phyloP scores from a whole-genome alignment of 2,329 filamentous ascomycete species.

The Ceratocystis cacaofunesta region DNA sequence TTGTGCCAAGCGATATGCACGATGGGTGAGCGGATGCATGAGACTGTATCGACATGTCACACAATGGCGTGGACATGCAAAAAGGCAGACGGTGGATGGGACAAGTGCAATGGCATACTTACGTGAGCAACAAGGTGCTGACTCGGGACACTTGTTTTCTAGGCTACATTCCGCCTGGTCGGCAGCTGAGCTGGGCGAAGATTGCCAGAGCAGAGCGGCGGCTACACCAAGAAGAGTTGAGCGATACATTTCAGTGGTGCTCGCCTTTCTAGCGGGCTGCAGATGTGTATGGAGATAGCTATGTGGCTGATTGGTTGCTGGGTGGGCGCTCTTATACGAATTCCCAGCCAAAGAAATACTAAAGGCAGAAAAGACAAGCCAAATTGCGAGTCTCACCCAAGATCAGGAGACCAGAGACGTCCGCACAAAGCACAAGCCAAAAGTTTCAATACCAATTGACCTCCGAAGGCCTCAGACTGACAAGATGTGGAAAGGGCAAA shows the following conservation, averaged over 20 bases:
- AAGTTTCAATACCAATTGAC: not conserved
- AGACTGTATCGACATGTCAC: not conserved
- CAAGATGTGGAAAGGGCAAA: not conserved
- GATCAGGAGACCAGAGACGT: too few relatives aligned
- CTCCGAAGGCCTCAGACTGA: not conserved
- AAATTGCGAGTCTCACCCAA: too few relatives aligned
- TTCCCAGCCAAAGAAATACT: too few relatives aligned
- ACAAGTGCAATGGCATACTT: constrained; percentile 28
- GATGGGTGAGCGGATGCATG: too few relatives aligned
- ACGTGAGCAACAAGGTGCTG: constrained; percentile 69
- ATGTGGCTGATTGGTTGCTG: not conserved
- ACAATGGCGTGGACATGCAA: not conserved
- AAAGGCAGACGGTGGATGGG: not conserved
- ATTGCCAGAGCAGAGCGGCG: constrained; percentile 2
- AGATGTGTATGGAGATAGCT: not conserved
- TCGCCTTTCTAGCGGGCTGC: not conserved
- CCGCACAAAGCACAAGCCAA: not conserved
- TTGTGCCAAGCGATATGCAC: too few relatives aligned
- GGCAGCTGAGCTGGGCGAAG: constrained; percentile 5
- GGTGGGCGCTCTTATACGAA: not conserved
- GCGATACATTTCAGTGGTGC: constrained; percentile 4
- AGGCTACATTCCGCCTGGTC: constrained; percentile 31
- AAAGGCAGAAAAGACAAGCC: too few relatives aligned
- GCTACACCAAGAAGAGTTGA: constrained; percentile 7
- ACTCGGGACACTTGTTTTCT: constrained; percentile 50